Evolutionary conservation across 1,284 basidiomycete species (phyloP).

Genomic region (Papiliotrema laurentii): DNA sequence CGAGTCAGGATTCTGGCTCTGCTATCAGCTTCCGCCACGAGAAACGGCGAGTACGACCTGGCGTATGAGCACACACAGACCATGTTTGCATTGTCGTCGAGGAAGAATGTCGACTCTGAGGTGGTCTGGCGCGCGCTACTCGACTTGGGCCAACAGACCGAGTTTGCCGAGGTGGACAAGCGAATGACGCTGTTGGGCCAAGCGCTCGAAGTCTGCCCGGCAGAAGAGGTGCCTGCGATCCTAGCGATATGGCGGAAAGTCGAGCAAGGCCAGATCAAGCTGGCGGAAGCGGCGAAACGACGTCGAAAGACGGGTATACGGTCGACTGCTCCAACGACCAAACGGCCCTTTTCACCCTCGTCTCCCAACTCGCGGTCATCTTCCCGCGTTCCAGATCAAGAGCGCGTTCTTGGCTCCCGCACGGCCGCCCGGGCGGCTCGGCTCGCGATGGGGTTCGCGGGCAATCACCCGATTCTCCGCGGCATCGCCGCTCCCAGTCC

Average conservation of each 20-base stretch:
- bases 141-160: constrained; percentile 66
- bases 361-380: background rate
- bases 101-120: background rate
- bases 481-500: constrained; percentile 2
- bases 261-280: constrained; percentile 36
- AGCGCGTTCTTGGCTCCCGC: constrained; percentile 39
- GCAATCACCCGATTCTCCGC: constrained; percentile 4
- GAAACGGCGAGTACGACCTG: constrained; percentile 67
- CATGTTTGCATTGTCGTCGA: constrained; percentile 62
- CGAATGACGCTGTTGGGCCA: constrained; percentile 71
- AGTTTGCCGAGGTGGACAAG: constrained; percentile 63
- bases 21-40: constrained; percentile 77
- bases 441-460: constrained; percentile 28
- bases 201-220: constrained; percentile 79
- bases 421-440: constrained; percentile 43
- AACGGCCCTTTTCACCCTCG: constrained; percentile 5
- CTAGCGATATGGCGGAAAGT: constrained; percentile 63
- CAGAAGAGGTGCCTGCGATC: constrained; percentile 68
- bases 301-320: constrained; percentile 18
- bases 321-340: constrained; percentile 3
- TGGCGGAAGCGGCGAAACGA: constrained; percentile 24
- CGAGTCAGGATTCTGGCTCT: constrained; percentile 78
- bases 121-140: constrained; percentile 51
- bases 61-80: constrained; percentile 67
- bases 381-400: constrained; percentile 11